Percentiles rank a stretch among this genome's conserved stretches.
These are phyloP conservation scores for Poteriospumella lacustris DNA, from an alignment of 108 stramenopile genomes.

Conservation along the genomic window DNA sequence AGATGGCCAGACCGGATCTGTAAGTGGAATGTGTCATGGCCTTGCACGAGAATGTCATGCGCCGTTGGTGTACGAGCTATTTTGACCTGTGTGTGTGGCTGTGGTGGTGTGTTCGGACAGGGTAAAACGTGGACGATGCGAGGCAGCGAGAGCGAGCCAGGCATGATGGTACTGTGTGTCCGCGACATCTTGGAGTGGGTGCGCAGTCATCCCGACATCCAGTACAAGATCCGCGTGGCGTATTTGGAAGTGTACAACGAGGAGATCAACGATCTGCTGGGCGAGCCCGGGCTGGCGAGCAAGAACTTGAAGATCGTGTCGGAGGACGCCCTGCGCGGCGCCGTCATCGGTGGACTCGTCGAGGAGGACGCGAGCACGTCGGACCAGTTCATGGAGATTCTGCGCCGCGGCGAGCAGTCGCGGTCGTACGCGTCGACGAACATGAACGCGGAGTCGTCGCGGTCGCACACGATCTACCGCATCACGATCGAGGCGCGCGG, in stretches of 20 bases:
- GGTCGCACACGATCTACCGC: constrained; percentile 71
- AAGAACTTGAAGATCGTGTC: constrained; percentile 11
- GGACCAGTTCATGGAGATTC: constrained; percentile 72
- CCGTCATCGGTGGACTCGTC: constrained; percentile 77
- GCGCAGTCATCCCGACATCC: background rate
- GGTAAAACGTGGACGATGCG: constrained; percentile 19
- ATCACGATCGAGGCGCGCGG: constrained; percentile 64
- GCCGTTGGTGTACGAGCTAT: background rate
- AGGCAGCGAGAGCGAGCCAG: constrained; percentile 16
- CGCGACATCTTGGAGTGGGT: constrained; percentile 23
- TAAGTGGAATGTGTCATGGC: background rate
- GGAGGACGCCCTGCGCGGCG: constrained; percentile 61
- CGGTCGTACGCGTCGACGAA: constrained; percentile 82
- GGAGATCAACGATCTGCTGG: constrained; percentile 57
- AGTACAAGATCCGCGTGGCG: constrained; percentile 23
- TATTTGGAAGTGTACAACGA: constrained; percentile 63
- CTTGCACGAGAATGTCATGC: background rate
- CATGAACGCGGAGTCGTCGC: constrained; percentile 71
- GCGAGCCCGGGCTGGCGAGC: background rate
- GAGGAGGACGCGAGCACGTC: constrained; percentile 62
- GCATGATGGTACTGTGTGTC: constrained; percentile 26
- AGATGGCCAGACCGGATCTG: constrained; percentile 36
- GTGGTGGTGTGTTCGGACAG: background rate
- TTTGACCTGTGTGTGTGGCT: background rate
- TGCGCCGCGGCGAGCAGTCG: constrained; percentile 69